phyloP scores from a whole-genome alignment of 2,329 filamentous ascomycete species.

The Ascochyta lentis region DNA sequence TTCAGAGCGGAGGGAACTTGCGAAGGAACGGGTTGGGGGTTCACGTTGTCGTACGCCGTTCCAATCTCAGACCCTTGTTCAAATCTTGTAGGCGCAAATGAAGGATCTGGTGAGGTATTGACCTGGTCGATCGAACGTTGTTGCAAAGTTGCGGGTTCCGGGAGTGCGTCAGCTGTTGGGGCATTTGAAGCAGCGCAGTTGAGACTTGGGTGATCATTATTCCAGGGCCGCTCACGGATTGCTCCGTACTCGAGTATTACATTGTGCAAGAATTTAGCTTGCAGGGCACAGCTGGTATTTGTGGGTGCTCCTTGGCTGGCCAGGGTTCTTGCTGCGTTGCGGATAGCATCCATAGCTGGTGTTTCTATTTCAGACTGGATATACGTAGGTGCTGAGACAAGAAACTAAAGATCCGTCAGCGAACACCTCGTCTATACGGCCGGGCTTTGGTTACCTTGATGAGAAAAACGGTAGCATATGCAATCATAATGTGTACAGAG shows the following conservation, averaged over 20 bases:
- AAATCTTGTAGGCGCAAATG: no score
- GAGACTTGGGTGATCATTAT: no score
- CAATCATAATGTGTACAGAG: conserved; percentile 19
- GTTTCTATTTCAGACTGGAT: neutral
- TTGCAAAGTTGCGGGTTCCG: no score
- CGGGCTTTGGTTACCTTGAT: conserved; percentile 11
- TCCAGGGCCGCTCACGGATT: neutral
- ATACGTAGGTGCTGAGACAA: conserved; percentile 4
- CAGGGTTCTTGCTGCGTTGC: neutral
- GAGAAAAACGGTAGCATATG: conserved; percentile 19
- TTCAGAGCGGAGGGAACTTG: neutral
- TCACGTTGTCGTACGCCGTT: neutral
- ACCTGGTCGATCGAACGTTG: no score
- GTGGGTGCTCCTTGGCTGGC: neutral
- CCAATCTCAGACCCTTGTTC: neutral
- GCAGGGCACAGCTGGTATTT: neutral
- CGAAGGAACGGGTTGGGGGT: neutral
- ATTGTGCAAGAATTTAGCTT: neutral
- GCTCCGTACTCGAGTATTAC: neutral
- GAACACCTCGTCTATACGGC: neutral
- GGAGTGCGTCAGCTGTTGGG: no score
- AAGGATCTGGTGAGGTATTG: no score
- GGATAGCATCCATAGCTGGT: neutral
- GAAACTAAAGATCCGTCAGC: neutral
- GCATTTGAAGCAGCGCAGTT: no score